Percentiles rank a stretch among this genome's conserved stretches.
These are phyloP conservation scores for Lipomyces sp. DNA, from an alignment of 805 yeast genomes.

Conservation along the genomic window DNA sequence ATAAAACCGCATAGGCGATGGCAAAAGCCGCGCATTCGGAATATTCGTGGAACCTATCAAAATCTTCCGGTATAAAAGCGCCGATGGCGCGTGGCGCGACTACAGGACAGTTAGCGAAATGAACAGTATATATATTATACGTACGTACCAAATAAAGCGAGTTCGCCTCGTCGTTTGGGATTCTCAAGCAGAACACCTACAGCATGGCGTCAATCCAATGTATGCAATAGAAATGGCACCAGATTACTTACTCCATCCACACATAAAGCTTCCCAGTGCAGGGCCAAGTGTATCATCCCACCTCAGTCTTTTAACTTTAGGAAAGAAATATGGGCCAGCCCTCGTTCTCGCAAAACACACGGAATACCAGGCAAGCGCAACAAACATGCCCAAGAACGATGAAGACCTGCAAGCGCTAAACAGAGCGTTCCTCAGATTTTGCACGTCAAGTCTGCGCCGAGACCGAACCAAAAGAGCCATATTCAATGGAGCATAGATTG, in stretches of 20 bases:
- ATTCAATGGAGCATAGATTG: constrained; percentile 52
- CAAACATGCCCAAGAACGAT: constrained; percentile 51
- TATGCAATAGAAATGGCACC: background rate
- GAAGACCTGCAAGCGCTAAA: constrained; percentile 50
- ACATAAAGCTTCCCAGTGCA: constrained; percentile 48
- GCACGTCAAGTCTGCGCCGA: constrained; percentile 32
- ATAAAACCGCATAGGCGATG: constrained; percentile 21
- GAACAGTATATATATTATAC: background rate
- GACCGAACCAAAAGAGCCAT: constrained; percentile 43
- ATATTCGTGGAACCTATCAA: constrained; percentile 15
- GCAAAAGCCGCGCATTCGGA: constrained; percentile 22
- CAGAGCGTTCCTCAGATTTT: constrained; percentile 35
- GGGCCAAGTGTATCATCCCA: constrained; percentile 52
- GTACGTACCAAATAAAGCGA: constrained; percentile 50
- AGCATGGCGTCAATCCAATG: background rate
- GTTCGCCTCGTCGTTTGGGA: constrained; percentile 52
- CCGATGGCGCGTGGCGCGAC: constrained; percentile 30
- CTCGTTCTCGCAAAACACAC: constrained; percentile 53
- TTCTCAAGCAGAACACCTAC: constrained; percentile 43
- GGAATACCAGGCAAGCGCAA: constrained; percentile 53
- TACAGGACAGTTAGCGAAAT: background rate
- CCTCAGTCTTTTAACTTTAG: constrained; percentile 45
- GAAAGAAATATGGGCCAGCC: constrained; percentile 50
- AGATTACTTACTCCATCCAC: constrained; percentile 52
- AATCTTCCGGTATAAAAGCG: constrained; percentile 21